A percentile compares a stretch with the other conserved stretches of the same genome.
Evolutionary conservation across 148 eudicot species (phyloP).

Genomic region (Silene latifolia): DNA sequence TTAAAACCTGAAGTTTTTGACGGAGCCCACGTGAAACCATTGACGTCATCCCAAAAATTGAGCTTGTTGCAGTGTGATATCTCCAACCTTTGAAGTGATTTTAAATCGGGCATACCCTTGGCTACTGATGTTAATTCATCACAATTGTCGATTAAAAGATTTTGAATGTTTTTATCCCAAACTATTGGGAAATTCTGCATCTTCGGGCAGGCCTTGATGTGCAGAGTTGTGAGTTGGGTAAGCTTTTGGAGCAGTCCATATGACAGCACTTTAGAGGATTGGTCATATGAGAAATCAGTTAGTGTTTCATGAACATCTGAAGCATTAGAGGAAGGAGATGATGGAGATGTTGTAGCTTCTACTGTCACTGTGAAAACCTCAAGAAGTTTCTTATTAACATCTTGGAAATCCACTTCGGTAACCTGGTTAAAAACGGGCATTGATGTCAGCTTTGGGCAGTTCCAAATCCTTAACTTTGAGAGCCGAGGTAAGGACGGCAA

Average conservation of each 20-base stretch:
- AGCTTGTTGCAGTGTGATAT: slow-evolving; percentile 14
- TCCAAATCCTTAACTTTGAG: slow-evolving; percentile 10
- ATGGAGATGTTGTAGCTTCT: not conserved
- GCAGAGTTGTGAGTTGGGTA: slow-evolving; percentile 2
- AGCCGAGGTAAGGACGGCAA: slow-evolving; percentile 6
- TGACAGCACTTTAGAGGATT: not conserved
- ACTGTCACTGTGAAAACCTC: not conserved
- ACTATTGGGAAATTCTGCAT: slow-evolving; percentile 9
- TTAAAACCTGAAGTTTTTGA: slow-evolving; percentile 3
- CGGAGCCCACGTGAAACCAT: not conserved
- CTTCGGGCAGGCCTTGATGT: slow-evolving; percentile 10
- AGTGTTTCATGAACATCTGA: slow-evolving; percentile 6
- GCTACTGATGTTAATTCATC: slow-evolving; percentile 11
- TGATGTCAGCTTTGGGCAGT: slow-evolving; percentile 19
- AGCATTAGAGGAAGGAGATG: not conserved
- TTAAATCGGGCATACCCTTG: not conserved
- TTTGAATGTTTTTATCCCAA: slow-evolving; percentile 5
- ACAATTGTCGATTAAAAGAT: slow-evolving; percentile 11
- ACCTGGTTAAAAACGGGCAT: slow-evolving; percentile 15
- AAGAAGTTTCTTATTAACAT: slow-evolving; percentile 9
- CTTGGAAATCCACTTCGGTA: slow-evolving; percentile 1
- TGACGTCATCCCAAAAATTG: slow-evolving; percentile 2
- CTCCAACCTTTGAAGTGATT: slow-evolving; percentile 9
- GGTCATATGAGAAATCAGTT: not conserved
- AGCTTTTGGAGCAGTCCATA: slow-evolving; percentile 8